phyloP scores from a whole-genome alignment of 2,329 filamentous ascomycete genomes.

The Arthrobotrys sphaeroides region DNA sequence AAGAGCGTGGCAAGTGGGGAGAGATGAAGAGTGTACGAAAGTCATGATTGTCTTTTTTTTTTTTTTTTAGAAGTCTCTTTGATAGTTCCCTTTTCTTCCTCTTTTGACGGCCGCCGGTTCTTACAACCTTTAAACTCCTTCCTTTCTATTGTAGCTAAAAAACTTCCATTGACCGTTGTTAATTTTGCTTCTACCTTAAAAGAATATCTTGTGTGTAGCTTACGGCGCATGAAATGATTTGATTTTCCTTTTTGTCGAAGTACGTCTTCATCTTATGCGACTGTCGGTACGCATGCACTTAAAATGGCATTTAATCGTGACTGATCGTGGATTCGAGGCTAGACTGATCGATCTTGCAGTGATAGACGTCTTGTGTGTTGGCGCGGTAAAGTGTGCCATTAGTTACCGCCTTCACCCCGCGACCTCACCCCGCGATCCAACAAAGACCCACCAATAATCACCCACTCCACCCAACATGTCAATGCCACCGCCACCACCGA shows the following conservation, averaged over 20 bases:
- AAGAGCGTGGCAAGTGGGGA: slow-evolving; percentile 87
- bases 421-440: slow-evolving; percentile 24
- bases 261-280: neutral
- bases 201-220: slow-evolving; percentile 43
- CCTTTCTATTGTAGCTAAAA: slow-evolving; percentile 49
- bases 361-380: too few relatives aligned
- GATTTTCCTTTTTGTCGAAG: neutral
- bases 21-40: slow-evolving; percentile 80
- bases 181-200: slow-evolving; percentile 16
- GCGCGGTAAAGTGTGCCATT: neutral
- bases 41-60: slow-evolving; percentile 52
- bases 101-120: slow-evolving; percentile 29
- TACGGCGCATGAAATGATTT: slow-evolving; percentile 47
- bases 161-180: slow-evolving; percentile 16
- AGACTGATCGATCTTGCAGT: too few relatives aligned
- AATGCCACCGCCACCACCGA: slow-evolving; percentile 36
- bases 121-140: slow-evolving; percentile 53
- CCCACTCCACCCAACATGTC: slow-evolving; percentile 2
- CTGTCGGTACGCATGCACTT: neutral
- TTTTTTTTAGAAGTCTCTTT: slow-evolving; percentile 51
- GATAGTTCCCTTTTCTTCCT: slow-evolving; percentile 48
- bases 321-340: too few relatives aligned
- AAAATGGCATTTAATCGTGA: too few relatives aligned
- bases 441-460: neutral
- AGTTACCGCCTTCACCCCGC: slow-evolving; percentile 4